Percentiles rank a stretch among this genome's conserved stretches.
These are phyloP conservation scores for Clonostachys byssicola DNA, from an alignment of 2,329 filamentous ascomycete species.

Conservation along the genomic window DNA sequence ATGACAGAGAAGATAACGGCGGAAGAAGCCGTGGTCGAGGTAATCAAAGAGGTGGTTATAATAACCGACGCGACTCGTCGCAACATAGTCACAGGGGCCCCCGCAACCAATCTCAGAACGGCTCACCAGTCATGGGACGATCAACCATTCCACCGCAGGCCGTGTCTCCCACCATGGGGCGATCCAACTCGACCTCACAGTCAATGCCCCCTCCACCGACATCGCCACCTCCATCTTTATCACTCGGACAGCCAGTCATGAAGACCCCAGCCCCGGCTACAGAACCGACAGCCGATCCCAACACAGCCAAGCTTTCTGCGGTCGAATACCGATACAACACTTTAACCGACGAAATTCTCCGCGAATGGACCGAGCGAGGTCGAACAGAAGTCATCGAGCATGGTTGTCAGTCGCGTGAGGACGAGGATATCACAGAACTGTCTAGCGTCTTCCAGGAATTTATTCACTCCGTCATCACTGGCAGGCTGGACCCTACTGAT, in stretches of 20 bases:
- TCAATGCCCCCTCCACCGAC: conserved; percentile 10
- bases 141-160: neutral
- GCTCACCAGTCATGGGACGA: neutral
- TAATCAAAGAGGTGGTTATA: conserved; percentile 19
- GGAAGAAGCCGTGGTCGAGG: conserved; percentile 39
- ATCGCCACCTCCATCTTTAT: conserved; percentile 9
- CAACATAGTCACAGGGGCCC: conserved; percentile 1
- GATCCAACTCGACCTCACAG: conserved; percentile 1
- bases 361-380: conserved; percentile 64
- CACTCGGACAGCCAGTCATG: conserved; percentile 9
- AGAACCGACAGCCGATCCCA: conserved; percentile 14
- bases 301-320: conserved; percentile 15
- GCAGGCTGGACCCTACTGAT: conserved; percentile 60
- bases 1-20: conserved; percentile 49
- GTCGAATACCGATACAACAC: conserved; percentile 68
- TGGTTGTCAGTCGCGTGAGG: conserved; percentile 58
- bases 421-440: conserved; percentile 65
- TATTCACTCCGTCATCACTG: conserved; percentile 69
- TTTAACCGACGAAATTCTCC: conserved; percentile 66
- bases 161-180: conserved; percentile 1
- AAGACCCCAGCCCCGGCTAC: conserved; percentile 11
- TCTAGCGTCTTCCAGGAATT: conserved; percentile 81
- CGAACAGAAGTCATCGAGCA: conserved; percentile 63
- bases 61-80: conserved; percentile 5
- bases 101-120: neutral